Percentiles rank a stretch among this genome's conserved stretches.
These are phyloP conservation scores for Alternaria tenuissima DNA, from an alignment of 2,329 filamentous ascomycete genomes.

Conservation along the genomic window DNA sequence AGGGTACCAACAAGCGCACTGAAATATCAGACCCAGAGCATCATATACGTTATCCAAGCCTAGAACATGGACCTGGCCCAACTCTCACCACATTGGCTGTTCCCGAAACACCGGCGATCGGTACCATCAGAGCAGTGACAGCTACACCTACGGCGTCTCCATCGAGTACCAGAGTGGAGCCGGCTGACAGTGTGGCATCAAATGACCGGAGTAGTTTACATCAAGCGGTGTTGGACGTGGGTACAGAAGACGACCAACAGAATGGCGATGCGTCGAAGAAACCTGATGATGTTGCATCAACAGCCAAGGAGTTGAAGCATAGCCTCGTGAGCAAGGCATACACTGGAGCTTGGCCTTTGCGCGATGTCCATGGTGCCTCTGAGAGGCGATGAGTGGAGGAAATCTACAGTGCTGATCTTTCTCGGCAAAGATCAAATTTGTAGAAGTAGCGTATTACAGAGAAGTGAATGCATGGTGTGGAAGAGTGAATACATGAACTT, in stretches of 20 bases:
- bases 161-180: neutral
- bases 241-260: neutral
- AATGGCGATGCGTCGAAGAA: neutral
- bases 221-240: conserved; percentile 1
- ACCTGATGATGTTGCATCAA: neutral
- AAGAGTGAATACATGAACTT: neutral
- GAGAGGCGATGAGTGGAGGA: neutral
- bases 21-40: neutral
- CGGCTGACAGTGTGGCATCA: neutral
- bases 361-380: neutral
- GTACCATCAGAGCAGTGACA: conserved; percentile 1
- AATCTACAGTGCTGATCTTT: neutral
- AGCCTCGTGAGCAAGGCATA: neutral
- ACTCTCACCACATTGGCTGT: neutral
- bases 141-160: neutral
- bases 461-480: neutral
- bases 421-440: neutral
- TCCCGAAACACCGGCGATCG: neutral
- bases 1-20: neutral
- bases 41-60: neutral
- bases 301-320: neutral
- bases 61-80: conserved; percentile 9
- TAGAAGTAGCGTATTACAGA: neutral
- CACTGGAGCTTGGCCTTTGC: conserved; percentile 6
- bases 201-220: conserved; percentile 2